phyloP scores from a whole-genome alignment of 2,329 filamentous ascomycete genomes.

The Laburnicola sp. region DNA sequence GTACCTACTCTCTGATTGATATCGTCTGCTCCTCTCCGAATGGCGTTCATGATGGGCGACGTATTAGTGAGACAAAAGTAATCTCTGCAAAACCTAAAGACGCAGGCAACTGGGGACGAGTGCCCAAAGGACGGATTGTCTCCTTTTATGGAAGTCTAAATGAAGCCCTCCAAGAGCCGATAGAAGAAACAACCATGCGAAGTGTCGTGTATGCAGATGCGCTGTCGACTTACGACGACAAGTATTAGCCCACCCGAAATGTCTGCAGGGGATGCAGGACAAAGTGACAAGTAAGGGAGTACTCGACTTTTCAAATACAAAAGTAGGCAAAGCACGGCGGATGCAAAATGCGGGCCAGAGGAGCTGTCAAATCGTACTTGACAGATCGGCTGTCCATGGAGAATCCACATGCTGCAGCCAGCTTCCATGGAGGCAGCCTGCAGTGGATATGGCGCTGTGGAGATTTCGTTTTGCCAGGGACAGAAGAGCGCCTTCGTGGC shows the following conservation, averaged over 20 bases:
- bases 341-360: slow-evolving; percentile 10
- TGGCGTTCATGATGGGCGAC: slow-evolving; percentile 27
- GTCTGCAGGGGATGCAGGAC: slow-evolving; percentile 11
- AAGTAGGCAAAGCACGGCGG: slow-evolving; percentile 12
- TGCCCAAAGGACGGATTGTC: neutral
- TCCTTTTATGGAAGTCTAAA: slow-evolving; percentile 2
- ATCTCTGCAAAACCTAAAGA: neutral
- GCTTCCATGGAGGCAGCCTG: slow-evolving; percentile 16
- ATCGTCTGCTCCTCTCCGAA: slow-evolving; percentile 21
- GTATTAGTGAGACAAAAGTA: neutral
- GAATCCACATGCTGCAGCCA: slow-evolving; percentile 25
- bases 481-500: slow-evolving; percentile 25
- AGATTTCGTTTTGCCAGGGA: slow-evolving; percentile 19
- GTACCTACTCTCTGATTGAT: slow-evolving; percentile 31
- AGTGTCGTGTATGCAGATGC: slow-evolving; percentile 1
- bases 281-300: slow-evolving; percentile 18
- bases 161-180: neutral
- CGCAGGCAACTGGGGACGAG: neutral
- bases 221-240: slow-evolving; percentile 1
- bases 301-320: slow-evolving; percentile 21
- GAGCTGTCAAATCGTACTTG: slow-evolving; percentile 28
- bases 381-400: slow-evolving; percentile 22
- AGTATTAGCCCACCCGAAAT: slow-evolving; percentile 17
- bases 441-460: slow-evolving; percentile 28
- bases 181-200: slow-evolving; percentile 2